Base-by-base conservation (phyloP, 2,329 filamentous ascomycete species). In the Dactylella cylindrospora region DNA sequence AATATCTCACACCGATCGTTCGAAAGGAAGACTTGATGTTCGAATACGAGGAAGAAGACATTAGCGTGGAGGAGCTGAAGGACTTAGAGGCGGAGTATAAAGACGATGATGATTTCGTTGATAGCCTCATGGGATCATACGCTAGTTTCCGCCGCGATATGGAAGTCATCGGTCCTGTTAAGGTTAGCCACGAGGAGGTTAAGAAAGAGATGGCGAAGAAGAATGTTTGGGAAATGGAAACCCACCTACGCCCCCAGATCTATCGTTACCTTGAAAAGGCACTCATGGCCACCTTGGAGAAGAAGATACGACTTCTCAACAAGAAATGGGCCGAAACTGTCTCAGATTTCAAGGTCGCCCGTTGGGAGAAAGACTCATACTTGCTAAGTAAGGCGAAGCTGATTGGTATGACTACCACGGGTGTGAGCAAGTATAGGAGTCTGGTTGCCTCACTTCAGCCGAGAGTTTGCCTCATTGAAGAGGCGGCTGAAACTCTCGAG, bases 401-500 rank as follows among this genome's bases (percentile, higher is more conserved):
- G 20, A 77, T 85, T 45, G 83, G 83, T 6, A 78, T 84, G 76
- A 95, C 89, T 0, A 90, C 86, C 0, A 94, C 89, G 0, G 88
- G 88, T 0, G 70, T 94, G 6, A 84, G 84, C 72, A 94, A 94
- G 67, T 91, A 93, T 64, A 82, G 88, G 2, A 80, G 79, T 0
- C 75, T 91, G 1, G 75, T 94, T 17, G 77, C 83, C 0, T 80
- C 80, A 1, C 70, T 91, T 3, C 76, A 79, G 22, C 86, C 88
- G 0, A 80, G 77, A 19, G 76, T 88, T 2, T 77, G 91, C 10
- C 73, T 94, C 29, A 83, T 94, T 41, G 86, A 93, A 74, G 85
- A 93, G 73, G 85, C 86, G 0, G 88, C 87, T 0, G 87, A 94
- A 70, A 86, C 84, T 0, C 78, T 84, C 4, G 85, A 88, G 69